These are phyloP conservation scores for Aspergillus candidus DNA, from an alignment of 2,329 filamentous ascomycete species.

Conservation along the genomic window DNA sequence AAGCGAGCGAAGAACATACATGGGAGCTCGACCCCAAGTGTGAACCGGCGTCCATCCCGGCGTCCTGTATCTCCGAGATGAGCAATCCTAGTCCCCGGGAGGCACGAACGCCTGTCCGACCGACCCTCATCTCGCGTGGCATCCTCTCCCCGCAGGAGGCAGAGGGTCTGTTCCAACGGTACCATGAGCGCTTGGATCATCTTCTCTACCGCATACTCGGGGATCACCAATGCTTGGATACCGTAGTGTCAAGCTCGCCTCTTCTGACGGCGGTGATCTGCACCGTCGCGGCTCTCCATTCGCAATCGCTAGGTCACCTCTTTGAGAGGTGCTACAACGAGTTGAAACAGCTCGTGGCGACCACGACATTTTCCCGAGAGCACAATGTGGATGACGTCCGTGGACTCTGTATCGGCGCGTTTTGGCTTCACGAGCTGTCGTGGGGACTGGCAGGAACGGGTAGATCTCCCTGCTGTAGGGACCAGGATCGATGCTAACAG, in stretches of 20 bases:
- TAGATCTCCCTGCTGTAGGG: no score
- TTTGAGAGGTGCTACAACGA: conserved; percentile 37
- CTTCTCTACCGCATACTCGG: conserved; percentile 42
- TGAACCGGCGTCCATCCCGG: conserved; percentile 28
- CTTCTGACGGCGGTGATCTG: conserved; percentile 42
- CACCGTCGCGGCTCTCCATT: conserved; percentile 43
- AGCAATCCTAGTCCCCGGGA: neutral
- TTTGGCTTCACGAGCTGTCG: conserved; percentile 44
- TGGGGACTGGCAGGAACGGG: conserved; percentile 13
- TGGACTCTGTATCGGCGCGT: conserved; percentile 45
- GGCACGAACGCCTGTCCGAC: neutral
- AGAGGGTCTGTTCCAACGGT: conserved; percentile 37
- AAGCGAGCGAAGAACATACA: no score
- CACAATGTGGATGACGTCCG: conserved; percentile 41
- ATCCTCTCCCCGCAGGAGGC: conserved; percentile 40
- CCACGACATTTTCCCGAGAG: conserved; percentile 16
- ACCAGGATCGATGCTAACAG: no score
- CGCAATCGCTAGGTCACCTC: conserved; percentile 15
- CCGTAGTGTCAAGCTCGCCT: conserved; percentile 36
- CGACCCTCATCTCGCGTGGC: conserved; percentile 42
- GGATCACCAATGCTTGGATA: conserved; percentile 35
- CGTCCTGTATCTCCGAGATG: conserved; percentile 18
- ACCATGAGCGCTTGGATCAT: conserved; percentile 41
- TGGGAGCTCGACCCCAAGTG: no score
- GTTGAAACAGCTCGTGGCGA: conserved; percentile 24